phyloP scores from a whole-genome alignment of 129 eudicot genomes.

The Mikania micrantha region DNA sequence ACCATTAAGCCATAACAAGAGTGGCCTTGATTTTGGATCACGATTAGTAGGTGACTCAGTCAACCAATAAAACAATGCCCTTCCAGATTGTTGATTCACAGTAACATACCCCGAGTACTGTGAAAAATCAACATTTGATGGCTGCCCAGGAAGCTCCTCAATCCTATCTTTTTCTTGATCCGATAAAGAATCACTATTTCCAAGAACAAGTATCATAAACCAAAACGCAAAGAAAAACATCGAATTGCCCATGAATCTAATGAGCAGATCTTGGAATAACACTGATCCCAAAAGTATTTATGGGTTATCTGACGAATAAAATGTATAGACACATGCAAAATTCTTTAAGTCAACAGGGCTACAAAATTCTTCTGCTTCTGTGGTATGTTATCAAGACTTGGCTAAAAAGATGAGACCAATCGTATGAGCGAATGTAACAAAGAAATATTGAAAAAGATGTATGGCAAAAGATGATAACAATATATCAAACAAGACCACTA shows the following conservation, averaged over 20 bases:
- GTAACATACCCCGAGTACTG: conserved; percentile 95
- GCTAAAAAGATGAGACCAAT: conserved; percentile 26
- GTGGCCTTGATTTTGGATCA: conserved; percentile 65
- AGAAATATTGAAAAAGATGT: conserved; percentile 10
- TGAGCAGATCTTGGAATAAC: conserved; percentile 19
- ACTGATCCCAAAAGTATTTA: conserved; percentile 24
- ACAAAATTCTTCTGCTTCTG: conserved; percentile 17
- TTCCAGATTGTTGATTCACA: conserved; percentile 70
- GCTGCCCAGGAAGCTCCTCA: conserved; percentile 80
- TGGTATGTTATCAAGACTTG: conserved; percentile 9
- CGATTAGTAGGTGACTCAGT: conserved; percentile 69
- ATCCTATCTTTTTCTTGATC: conserved; percentile 81
- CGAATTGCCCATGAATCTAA: conserved; percentile 40
- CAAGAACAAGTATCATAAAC: conserved; percentile 26
- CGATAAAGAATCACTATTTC: conserved; percentile 38
- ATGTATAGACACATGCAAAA: conserved; percentile 1
- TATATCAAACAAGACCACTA: conserved; percentile 18
- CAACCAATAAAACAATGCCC: conserved; percentile 91
- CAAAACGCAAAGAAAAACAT: conserved; percentile 23
- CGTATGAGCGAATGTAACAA: conserved; percentile 17
- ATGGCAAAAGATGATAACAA: conserved; percentile 1
- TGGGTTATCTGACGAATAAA: conserved; percentile 7
- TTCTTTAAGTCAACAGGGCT: neutral
- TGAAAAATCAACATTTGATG: conserved; percentile 58
- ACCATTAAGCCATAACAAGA: conserved; percentile 97